Conservation (phyloP, 2,329 filamentous ascomycete genomes). For the Calonectria montana region DNA sequence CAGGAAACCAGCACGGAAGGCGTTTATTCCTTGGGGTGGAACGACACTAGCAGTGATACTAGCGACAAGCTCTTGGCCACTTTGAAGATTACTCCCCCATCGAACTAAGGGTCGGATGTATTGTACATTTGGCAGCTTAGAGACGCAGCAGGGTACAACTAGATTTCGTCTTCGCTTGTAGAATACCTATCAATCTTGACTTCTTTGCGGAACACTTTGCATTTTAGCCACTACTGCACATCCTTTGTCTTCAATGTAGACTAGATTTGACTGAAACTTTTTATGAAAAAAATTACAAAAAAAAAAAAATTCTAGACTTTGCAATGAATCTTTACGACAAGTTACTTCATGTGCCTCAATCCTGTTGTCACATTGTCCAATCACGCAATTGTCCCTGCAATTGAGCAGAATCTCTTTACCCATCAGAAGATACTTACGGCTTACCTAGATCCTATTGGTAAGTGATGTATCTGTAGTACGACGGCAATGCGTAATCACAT, state of each 20-base stretch:
- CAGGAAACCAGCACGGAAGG: conserved; percentile 10
- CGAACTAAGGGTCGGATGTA: not conserved
- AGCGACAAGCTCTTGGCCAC: conserved; percentile 17
- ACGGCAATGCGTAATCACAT: too few relatives aligned
- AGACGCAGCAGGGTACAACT: not conserved
- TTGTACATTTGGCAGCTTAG: not conserved
- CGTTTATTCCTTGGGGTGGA: conserved; percentile 22
- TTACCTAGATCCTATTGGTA: too few relatives aligned
- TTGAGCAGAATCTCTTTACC: too few relatives aligned
- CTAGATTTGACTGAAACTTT: not conserved
- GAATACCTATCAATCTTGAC: not conserved
- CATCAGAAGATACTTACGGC: too few relatives aligned
- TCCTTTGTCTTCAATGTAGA: not conserved
- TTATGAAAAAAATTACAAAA: too few relatives aligned
- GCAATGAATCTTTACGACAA: too few relatives aligned
- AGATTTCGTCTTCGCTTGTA: not conserved
- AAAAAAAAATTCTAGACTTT: not conserved
- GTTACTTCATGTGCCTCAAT: too few relatives aligned
- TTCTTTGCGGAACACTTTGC: not conserved
- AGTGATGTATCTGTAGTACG: too few relatives aligned
- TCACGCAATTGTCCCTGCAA: too few relatives aligned
- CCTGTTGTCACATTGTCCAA: too few relatives aligned
- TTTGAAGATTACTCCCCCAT: conserved; percentile 21
- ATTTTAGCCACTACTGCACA: not conserved
- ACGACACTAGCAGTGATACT: conserved; percentile 5